Evolutionary conservation across 1,284 basidiomycete species (phyloP).

Genomic region (Waitea zeae): DNA sequence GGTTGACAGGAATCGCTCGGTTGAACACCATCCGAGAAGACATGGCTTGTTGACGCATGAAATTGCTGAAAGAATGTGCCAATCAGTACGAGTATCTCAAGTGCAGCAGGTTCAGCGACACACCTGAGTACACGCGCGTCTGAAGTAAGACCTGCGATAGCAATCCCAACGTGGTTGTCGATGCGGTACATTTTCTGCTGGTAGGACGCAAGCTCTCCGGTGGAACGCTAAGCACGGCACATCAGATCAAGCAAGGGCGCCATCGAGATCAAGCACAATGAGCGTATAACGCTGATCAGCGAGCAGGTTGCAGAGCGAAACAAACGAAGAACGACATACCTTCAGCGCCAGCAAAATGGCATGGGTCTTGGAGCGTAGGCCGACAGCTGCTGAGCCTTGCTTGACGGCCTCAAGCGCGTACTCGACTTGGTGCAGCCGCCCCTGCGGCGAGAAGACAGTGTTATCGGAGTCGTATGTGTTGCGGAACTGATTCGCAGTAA

Average conservation of each 20-base stretch:
- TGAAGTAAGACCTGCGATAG: conserved; percentile 93
- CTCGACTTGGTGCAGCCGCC: conserved; percentile 89
- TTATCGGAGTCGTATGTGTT: conserved; percentile 96
- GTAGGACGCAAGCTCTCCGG: conserved; percentile 94
- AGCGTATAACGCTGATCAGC: too few relatives aligned
- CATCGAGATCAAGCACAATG: too few relatives aligned
- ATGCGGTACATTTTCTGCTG: conserved; percentile 99
- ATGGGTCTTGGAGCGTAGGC: conserved; percentile 89
- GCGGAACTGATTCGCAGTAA: too few relatives aligned
- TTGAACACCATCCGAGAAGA: conserved; percentile 89
- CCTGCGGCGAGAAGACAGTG: conserved; percentile 90
- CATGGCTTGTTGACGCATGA: conserved; percentile 99
- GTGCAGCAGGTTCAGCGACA: background rate
- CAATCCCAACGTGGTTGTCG: conserved; percentile 98
- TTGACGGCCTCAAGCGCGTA: conserved; percentile 99
- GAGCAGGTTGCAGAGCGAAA: too few relatives aligned
- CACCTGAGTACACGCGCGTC: conserved; percentile 95
- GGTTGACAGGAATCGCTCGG: conserved; percentile 85
- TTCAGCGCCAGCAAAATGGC: conserved; percentile 88
- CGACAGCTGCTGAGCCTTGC: conserved; percentile 97
- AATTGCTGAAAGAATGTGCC: conserved; percentile 48
- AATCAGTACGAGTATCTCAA: conserved; percentile 1
- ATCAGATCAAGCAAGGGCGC: too few relatives aligned
- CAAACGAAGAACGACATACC: conserved; percentile 22
- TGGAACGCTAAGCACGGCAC: conserved; percentile 73